phyloP scores from a whole-genome alignment of 345 rosid genomes.

The Gossypium herbaceum region DNA sequence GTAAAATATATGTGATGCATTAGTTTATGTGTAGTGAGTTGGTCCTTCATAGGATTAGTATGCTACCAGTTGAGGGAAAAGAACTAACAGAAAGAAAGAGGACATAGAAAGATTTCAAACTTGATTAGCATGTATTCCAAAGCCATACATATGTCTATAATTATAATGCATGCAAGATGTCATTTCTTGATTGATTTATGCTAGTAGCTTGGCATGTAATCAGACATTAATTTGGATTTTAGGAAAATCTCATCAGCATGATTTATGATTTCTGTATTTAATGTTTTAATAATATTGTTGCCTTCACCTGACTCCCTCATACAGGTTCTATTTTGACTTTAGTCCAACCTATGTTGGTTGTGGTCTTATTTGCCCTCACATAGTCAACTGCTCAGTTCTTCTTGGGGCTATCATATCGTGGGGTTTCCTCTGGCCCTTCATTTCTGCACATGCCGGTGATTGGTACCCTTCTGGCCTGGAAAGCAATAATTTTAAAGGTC shows the following conservation, averaged over 20 bases:
- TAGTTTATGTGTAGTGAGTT: not conserved
- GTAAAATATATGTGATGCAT: not conserved
- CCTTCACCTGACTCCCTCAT: constrained; percentile 12
- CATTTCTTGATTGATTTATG: constrained; percentile 5
- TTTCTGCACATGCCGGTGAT: constrained; percentile 68
- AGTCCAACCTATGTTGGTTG: constrained; percentile 96
- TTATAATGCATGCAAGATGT: not conserved
- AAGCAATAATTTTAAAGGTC: constrained; percentile 85
- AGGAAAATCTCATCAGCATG: not conserved
- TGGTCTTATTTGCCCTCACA: constrained; percentile 93
- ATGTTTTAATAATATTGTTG: not conserved
- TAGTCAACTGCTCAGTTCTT: constrained; percentile 86
- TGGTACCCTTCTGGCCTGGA: constrained; percentile 87
- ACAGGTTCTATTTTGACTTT: constrained; percentile 90
- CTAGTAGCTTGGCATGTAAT: not conserved
- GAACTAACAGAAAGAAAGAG: not conserved
- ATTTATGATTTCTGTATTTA: not conserved
- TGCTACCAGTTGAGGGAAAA: not conserved
- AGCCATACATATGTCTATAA: not conserved
- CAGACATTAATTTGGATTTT: not conserved
- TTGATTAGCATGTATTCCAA: not conserved
- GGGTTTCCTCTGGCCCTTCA: constrained; percentile 89
- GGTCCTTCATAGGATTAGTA: not conserved
- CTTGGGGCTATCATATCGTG: constrained; percentile 86
- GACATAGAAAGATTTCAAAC: not conserved